Percentiles rank a stretch among this genome's conserved stretches.
Evolutionary conservation across 2,329 filamentous ascomycete species (phyloP).

Genomic region (Colletotrichum sp.): DNA sequence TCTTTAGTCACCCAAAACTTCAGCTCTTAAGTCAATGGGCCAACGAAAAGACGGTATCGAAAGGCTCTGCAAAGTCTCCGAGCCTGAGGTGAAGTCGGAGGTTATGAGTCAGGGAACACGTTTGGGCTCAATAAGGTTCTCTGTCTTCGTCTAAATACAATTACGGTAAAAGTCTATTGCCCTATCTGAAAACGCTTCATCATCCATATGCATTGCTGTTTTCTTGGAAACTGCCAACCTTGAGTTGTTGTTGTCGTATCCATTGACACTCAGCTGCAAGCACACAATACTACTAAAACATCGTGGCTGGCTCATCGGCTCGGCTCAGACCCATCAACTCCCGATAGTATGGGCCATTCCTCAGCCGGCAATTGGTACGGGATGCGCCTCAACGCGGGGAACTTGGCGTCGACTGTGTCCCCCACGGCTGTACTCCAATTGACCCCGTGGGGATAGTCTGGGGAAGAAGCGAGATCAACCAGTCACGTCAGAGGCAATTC

Average conservation of each 20-base stretch:
- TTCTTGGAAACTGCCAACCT: background rate
- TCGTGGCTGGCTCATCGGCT: background rate
- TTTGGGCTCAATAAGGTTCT: background rate
- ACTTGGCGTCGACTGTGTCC: background rate
- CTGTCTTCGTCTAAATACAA: background rate
- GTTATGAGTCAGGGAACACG: background rate
- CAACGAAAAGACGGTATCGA: background rate
- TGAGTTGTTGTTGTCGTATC: background rate
- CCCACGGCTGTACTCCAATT: background rate
- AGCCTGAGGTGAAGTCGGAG: background rate
- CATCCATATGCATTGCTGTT: background rate
- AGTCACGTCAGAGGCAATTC: background rate
- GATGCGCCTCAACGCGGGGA: background rate
- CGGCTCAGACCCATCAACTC: background rate
- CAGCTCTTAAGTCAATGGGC: background rate
- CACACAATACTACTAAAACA: background rate
- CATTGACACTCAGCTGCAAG: background rate
- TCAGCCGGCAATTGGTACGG: background rate
- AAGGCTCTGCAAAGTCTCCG: background rate
- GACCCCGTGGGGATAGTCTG: background rate
- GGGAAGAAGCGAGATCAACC: background rate
- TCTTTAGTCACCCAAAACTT: background rate
- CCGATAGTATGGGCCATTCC: background rate
- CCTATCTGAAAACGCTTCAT: background rate
- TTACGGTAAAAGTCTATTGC: background rate